Percentiles rank a stretch among this genome's conserved stretches.
phyloP scores from a whole-genome alignment of 2,329 filamentous ascomycete species.

The Cladosporium sp. region DNA sequence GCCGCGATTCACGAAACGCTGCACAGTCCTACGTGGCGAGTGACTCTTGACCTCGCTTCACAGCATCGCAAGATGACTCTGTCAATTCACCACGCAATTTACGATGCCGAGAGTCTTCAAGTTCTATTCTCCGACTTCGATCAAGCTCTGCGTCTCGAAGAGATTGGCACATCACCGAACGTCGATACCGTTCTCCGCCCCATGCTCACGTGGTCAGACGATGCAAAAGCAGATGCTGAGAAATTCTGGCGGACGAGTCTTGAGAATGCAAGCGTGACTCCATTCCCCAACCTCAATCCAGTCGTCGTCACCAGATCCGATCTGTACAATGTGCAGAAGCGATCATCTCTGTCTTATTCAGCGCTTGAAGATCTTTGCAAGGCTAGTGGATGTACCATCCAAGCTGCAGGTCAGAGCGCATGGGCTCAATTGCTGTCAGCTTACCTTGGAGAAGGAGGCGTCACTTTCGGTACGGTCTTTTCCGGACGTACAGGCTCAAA shows the following conservation, averaged over 20 bases:
- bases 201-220: slow-evolving; percentile 38
- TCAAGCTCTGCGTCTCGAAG: slow-evolving; percentile 32
- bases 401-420: slow-evolving; percentile 69
- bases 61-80: slow-evolving; percentile 38
- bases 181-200: slow-evolving; percentile 41
- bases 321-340: slow-evolving; percentile 34
- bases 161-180: slow-evolving; percentile 23
- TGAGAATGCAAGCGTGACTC: slow-evolving; percentile 45
- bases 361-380: slow-evolving; percentile 56
- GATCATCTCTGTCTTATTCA: slow-evolving; percentile 38
- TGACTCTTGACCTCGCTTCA: slow-evolving; percentile 44
- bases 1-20: slow-evolving; percentile 42
- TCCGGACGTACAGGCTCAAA: slow-evolving; percentile 65
- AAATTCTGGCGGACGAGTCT: slow-evolving; percentile 17
- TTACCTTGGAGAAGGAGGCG: slow-evolving; percentile 69
- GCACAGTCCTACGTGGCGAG: slow-evolving; percentile 59
- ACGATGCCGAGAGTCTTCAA: slow-evolving; percentile 73
- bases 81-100: slow-evolving; percentile 74
- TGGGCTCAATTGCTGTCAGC: slow-evolving; percentile 73
- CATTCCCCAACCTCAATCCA: slow-evolving; percentile 74
- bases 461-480: slow-evolving; percentile 76
- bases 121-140: slow-evolving; percentile 60
- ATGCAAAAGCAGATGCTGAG: slow-evolving; percentile 26
- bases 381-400: slow-evolving; percentile 62
- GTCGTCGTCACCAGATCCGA: slow-evolving; percentile 39